These are phyloP conservation scores for Torulaspora delbrueckii DNA, from an alignment of 805 yeast species.

Conservation along the genomic window DNA sequence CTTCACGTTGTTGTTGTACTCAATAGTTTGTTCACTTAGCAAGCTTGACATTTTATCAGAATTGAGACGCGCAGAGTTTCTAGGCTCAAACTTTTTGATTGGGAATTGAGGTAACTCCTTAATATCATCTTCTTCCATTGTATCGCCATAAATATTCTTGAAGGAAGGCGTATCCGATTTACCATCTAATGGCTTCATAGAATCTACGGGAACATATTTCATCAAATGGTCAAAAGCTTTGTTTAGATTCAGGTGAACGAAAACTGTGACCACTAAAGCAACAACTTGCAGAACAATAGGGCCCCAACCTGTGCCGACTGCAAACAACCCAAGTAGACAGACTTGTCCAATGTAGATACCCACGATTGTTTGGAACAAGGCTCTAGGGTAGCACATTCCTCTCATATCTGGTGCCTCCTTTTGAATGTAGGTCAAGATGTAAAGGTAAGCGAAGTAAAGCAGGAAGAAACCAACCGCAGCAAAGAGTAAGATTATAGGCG, in stretches of 20 bases:
- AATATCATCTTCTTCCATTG: constrained; percentile 16
- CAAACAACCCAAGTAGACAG: constrained; percentile 80
- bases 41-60: constrained; percentile 8
- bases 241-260: constrained; percentile 61
- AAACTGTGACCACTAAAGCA: constrained; percentile 57
- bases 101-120: constrained; percentile 32
- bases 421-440: constrained; percentile 69
- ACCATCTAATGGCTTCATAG: constrained; percentile 76
- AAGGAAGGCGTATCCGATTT: constrained; percentile 55
- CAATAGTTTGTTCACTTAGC: constrained; percentile 9
- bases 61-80: constrained; percentile 1
- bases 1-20: constrained; percentile 7
- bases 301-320: constrained; percentile 93
- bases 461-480: constrained; percentile 65
- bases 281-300: constrained; percentile 75
- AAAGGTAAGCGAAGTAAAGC: constrained; percentile 69
- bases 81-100: constrained; percentile 25
- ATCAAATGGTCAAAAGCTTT: constrained; percentile 62
- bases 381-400: constrained; percentile 83
- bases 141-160: constrained; percentile 31
- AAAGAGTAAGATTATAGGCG: constrained; percentile 80
- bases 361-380: constrained; percentile 78
- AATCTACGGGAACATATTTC: constrained; percentile 57
- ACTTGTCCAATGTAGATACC: constrained; percentile 87
- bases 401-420: constrained; percentile 66